Percentiles rank a stretch among this genome's conserved stretches.
Evolutionary conservation across 108 stramenopile species (phyloP).

Genomic region (Ochromonas danica): DNA sequence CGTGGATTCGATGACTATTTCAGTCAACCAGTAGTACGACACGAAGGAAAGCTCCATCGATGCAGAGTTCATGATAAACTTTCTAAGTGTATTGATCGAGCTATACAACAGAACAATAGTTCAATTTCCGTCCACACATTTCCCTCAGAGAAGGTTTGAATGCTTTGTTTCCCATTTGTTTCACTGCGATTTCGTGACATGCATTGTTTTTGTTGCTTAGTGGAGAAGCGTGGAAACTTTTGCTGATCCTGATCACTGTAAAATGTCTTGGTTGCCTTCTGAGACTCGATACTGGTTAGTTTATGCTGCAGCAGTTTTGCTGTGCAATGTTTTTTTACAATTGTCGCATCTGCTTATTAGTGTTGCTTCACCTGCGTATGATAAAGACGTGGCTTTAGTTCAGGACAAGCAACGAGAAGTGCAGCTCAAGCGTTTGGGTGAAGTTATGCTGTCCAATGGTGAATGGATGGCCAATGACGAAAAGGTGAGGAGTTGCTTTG

Average conservation of each 20-base stretch:
- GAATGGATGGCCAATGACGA: background rate
- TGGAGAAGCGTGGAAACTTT: background rate
- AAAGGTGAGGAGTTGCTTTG: too few relatives aligned
- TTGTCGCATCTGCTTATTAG: background rate
- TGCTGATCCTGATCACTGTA: background rate
- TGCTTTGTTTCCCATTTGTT: background rate
- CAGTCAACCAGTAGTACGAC: background rate
- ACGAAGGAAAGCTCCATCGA: background rate
- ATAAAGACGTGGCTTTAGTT: background rate
- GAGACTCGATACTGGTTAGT: background rate
- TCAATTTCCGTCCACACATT: background rate
- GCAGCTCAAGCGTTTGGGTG: background rate
- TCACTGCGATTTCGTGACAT: too few relatives aligned
- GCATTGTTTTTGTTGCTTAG: background rate
- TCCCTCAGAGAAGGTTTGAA: background rate
- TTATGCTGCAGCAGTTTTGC: background rate
- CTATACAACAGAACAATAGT: background rate
- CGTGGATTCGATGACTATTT: background rate
- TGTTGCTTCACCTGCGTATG: background rate
- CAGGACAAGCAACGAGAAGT: background rate
- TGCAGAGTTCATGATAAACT: background rate
- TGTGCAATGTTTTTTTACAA: background rate
- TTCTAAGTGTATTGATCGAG: background rate
- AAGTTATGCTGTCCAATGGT: background rate
- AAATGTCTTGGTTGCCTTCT: background rate